Conservation (phyloP, 306 rosid species). For the Rubus idaeus region DNA sequence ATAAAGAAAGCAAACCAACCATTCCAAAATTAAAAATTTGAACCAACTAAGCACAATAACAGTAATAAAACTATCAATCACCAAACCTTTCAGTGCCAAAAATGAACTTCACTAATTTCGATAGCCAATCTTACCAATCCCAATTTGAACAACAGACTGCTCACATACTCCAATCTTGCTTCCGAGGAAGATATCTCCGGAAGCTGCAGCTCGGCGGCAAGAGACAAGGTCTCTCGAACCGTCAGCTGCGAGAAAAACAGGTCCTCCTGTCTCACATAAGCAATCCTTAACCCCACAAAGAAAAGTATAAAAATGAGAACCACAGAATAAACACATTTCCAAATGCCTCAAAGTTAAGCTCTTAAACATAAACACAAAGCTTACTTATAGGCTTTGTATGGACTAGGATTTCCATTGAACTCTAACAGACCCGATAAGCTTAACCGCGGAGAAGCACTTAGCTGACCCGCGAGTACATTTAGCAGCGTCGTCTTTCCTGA, state of each 20-base stretch:
- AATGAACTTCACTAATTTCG: neutral
- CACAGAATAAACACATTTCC: constrained; percentile 1
- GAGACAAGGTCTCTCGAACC: constrained; percentile 79
- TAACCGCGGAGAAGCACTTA: constrained; percentile 57
- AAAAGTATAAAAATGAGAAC: neutral
- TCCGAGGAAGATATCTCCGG: constrained; percentile 51
- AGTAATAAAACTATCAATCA: neutral
- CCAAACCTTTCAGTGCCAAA: neutral
- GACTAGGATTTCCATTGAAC: constrained; percentile 67
- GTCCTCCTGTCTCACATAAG: constrained; percentile 95
- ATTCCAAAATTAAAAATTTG: neutral
- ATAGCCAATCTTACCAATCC: constrained; percentile 66
- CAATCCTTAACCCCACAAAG: constrained; percentile 57
- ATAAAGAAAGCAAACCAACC: constrained; percentile 24
- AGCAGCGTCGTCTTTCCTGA: constrained; percentile 96
- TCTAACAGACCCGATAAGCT: constrained; percentile 75
- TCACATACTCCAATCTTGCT: constrained; percentile 78
- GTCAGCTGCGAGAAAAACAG: constrained; percentile 92
- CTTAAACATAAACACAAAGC: neutral
- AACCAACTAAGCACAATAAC: neutral
- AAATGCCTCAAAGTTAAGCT: neutral
- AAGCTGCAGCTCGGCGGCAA: constrained; percentile 88
- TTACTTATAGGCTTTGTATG: constrained; percentile 65
- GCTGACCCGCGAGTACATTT: constrained; percentile 82
- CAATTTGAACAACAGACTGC: constrained; percentile 68